phyloP scores from a whole-genome alignment of 345 rosid species.

The Sisymbrium irio region DNA sequence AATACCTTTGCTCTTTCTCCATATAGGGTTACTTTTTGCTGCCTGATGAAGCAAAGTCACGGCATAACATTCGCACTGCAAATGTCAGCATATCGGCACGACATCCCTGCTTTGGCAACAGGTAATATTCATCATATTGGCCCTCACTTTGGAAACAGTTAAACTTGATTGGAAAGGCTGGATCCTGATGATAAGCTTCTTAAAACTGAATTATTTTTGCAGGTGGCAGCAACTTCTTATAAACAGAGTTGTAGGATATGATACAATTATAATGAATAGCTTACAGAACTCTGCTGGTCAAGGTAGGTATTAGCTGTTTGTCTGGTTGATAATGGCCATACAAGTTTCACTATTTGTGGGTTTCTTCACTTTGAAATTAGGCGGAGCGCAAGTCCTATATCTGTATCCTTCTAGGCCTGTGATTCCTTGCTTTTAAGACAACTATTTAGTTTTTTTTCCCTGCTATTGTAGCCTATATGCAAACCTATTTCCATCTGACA shows the following conservation, averaged over 20 bases:
- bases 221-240: slow-evolving; percentile 99
- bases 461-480: neutral
- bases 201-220: slow-evolving; percentile 31
- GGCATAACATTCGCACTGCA: slow-evolving; percentile 74
- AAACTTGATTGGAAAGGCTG: neutral
- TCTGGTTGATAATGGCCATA: neutral
- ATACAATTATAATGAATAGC: slow-evolving; percentile 98
- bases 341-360: neutral
- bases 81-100: slow-evolving; percentile 89
- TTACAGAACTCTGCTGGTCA: slow-evolving; percentile 81
- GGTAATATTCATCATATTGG: slow-evolving; percentile 43
- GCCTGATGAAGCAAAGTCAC: slow-evolving; percentile 81
- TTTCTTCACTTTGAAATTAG: slow-evolving; percentile 10
- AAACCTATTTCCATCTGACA: slow-evolving; percentile 9
- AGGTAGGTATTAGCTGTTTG: slow-evolving; percentile 51
- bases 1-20: neutral
- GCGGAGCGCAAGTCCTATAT: neutral
- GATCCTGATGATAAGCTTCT: slow-evolving; percentile 10
- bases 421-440: neutral
- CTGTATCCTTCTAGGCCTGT: slow-evolving; percentile 5
- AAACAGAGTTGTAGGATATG: slow-evolving; percentile 97
- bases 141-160: slow-evolving; percentile 1
- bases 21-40: slow-evolving; percentile 89
- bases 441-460: neutral
- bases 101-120: slow-evolving; percentile 97